Evolutionary conservation across 208 protist genomes (phyloP), one percentile per base, ranked within the genome.

Genomic region (Leptomonas pyrrhocoris): DNA sequence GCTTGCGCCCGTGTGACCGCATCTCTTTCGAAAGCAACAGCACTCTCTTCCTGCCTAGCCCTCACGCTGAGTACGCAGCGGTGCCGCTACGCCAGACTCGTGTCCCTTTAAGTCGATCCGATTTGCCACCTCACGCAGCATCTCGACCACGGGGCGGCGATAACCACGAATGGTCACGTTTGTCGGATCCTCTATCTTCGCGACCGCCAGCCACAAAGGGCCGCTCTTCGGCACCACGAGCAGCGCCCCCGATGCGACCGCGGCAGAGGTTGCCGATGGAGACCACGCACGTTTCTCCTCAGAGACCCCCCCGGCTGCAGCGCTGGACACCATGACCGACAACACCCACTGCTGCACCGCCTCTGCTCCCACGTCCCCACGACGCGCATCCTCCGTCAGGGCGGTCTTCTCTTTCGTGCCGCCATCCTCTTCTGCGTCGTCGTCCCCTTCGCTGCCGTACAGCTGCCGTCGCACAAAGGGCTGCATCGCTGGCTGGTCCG

Each of bases 141-240:
- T 91, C 30, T 50, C 61, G 36, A 83, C 73, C 21, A 90, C 67
- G 5, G 79, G 62, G 13, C 84, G 79, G 30, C 90, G 81, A 58
- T 86, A 95, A 23, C 87, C 87, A 19, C 81, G 70, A 25, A 95
- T 51, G 12, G 87, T 90, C 53, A 93, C 85, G 56, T 92, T 90
- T 15, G 74, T 72, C 9, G 84, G 85, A 62, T 93, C 85, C 31
- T 66, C 57, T 21, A 51, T 68, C 65, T 92, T 85, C 3, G 85
- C 63, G 23, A 90, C 82, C 2, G 60, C n/a, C 18, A 86, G 62
- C 87, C 90, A 95, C 5, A 93, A 49, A 6, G 90, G 85, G 8
- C 90, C 90, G 48, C 71, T 70, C 31, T 84, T 85, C 11, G 74
- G 72, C 38, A 59, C 54, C 27, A 70, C 68, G 6, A 56, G 13